Percentiles rank a stretch among this genome's conserved stretches.
phyloP scores from a whole-genome alignment of 2,329 filamentous ascomycete species.

The Paecilomyces sp. region DNA sequence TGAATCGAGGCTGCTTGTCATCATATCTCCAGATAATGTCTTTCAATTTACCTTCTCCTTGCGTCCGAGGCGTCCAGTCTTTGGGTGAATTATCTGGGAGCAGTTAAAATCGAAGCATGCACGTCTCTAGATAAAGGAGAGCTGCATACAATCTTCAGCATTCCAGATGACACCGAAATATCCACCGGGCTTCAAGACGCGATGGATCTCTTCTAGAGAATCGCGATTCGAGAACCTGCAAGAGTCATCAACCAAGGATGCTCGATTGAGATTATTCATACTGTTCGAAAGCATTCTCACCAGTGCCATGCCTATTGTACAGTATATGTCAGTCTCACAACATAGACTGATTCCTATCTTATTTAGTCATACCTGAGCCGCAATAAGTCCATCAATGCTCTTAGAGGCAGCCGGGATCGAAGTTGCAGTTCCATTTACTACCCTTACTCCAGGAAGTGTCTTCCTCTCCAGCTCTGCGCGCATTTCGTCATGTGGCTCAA shows the following conservation, averaged over 20 bases:
- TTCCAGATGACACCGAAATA: slow-evolving; percentile 67
- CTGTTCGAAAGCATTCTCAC: slow-evolving; percentile 31
- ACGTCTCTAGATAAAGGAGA: neutral
- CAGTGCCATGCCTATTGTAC: slow-evolving; percentile 40
- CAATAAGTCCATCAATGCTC: slow-evolving; percentile 59
- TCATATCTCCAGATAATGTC: slow-evolving; percentile 50
- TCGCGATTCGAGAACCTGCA: slow-evolving; percentile 60
- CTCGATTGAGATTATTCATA: neutral
- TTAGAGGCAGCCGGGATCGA: slow-evolving; percentile 49
- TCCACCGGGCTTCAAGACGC: slow-evolving; percentile 55
- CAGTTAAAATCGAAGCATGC: slow-evolving; percentile 1
- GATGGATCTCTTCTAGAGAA: slow-evolving; percentile 59
- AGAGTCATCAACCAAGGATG: neutral
- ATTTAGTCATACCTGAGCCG: slow-evolving; percentile 53
- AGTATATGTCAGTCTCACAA: neutral
- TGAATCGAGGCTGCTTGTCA: slow-evolving; percentile 58
- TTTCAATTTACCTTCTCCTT: slow-evolving; percentile 58
- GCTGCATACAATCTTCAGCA: slow-evolving; percentile 59
- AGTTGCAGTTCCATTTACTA: slow-evolving; percentile 53
- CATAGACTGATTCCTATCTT: neutral
- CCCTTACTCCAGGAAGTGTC: slow-evolving; percentile 46
- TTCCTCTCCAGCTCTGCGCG: slow-evolving; percentile 54
- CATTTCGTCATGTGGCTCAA: slow-evolving; percentile 64
- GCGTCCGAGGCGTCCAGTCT: slow-evolving; percentile 47
- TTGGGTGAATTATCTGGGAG: slow-evolving; percentile 56